Percentiles rank a stretch among this genome's conserved stretches.
Conservation (phyloP, 164 flowering plant genomes). For the Dillenia suffruticosa region DNA sequence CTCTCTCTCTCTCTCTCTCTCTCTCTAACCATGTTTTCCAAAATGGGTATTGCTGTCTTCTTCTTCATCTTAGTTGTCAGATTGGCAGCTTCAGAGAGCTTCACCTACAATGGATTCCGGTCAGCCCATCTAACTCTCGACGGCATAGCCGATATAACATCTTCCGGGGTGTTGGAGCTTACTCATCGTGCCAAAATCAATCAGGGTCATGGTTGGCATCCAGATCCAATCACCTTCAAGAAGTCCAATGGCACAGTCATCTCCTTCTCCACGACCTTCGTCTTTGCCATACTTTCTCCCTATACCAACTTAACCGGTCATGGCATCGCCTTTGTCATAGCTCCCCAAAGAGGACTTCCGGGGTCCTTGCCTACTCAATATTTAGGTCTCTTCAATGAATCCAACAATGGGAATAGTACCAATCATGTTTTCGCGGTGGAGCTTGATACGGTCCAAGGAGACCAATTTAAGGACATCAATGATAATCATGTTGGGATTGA, state of each 20-base stretch:
- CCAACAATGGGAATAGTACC: neutral
- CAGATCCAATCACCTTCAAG: conserved; percentile 9
- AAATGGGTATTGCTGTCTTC: no score
- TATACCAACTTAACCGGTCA: neutral
- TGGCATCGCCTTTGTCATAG: conserved; percentile 1
- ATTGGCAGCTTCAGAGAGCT: neutral
- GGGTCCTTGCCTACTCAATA: neutral
- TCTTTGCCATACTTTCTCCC: neutral
- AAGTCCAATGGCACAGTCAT: neutral
- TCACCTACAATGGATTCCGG: conserved; percentile 18
- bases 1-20: no score
- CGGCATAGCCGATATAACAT: conserved; percentile 17
- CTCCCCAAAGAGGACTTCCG: neutral
- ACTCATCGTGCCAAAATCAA: conserved; percentile 12
- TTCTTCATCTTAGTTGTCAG: neutral
- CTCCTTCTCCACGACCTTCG: conserved; percentile 12
- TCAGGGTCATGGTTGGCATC: conserved; percentile 19
- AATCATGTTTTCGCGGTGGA: conserved; percentile 4
- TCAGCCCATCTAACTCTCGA: conserved; percentile 18
- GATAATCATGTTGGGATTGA: conserved; percentile 5
- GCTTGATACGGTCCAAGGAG: neutral
- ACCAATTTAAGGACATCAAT: neutral
- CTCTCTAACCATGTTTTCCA: no score
- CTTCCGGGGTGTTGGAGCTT: conserved; percentile 15
- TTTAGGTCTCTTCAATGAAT: neutral